phyloP scores from a whole-genome alignment of 441 rosid genomes.

The Erodium texanum region DNA sequence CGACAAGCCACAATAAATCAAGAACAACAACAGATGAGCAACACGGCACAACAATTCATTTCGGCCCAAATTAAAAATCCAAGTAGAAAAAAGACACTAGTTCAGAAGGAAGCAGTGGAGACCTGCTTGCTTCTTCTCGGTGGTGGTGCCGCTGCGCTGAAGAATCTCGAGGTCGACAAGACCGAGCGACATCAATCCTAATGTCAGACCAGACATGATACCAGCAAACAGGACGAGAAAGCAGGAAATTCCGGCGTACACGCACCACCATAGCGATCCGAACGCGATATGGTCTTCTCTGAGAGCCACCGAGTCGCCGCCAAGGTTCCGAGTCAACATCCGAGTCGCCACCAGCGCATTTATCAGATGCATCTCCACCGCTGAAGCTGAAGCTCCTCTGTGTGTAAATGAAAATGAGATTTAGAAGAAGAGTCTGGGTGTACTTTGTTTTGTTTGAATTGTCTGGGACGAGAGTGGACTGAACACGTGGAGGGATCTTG shows the following conservation, averaged over 20 bases:
- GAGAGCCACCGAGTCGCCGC: not conserved
- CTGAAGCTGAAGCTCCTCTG: not conserved
- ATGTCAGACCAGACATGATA: conserved; percentile 28
- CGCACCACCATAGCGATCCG: conserved; percentile 1
- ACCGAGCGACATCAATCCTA: conserved; percentile 27
- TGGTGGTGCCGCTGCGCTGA: conserved; percentile 24
- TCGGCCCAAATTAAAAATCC: not conserved
- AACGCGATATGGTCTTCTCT: not conserved
- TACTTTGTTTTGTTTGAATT: not conserved
- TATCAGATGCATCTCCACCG: conserved; percentile 39
- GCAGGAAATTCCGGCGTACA: conserved; percentile 20
- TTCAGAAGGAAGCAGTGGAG: not conserved
- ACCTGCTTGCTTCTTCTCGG: conserved; percentile 28
- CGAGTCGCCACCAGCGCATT: conserved; percentile 53
- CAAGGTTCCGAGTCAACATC: conserved; percentile 26
- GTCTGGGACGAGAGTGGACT: not conserved
- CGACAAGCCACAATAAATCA: not conserved
- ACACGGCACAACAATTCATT: not conserved
- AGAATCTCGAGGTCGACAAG: conserved; percentile 28
- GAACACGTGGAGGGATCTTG: not conserved
- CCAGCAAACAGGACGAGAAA: conserved; percentile 26
- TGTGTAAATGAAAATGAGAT: not conserved
- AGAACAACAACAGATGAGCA: not conserved
- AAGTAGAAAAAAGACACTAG: not conserved
- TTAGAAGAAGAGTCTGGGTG: not conserved